phyloP scores from a whole-genome alignment of 768 basidiomycete genomes.

The Leccinum pellstonianum region DNA sequence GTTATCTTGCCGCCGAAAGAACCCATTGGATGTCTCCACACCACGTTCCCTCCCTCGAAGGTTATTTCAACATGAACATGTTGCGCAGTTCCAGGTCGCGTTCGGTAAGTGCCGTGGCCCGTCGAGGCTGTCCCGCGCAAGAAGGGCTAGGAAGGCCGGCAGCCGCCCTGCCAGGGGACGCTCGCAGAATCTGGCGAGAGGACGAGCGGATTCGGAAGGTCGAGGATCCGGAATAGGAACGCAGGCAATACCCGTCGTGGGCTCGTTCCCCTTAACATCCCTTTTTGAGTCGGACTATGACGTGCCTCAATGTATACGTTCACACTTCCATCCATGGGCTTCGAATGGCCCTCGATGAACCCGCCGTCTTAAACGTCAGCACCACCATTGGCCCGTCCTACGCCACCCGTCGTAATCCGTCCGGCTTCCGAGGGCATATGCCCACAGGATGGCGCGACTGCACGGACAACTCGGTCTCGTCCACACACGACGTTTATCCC shows the following conservation, averaged over 20 bases:
- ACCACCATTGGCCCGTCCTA: neutral
- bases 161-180: constrained; percentile 7
- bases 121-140: constrained; percentile 15
- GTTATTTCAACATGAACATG: constrained; percentile 22
- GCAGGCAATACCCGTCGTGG: constrained; percentile 10
- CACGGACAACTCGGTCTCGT: neutral
- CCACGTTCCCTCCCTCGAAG: constrained; percentile 34
- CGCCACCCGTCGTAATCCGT: constrained; percentile 14
- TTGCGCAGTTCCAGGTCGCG: neutral
- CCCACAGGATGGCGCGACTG: constrained; percentile 11
- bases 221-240: constrained; percentile 7
- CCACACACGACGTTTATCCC: constrained; percentile 1
- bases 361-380: constrained; percentile 10
- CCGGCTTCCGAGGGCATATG: constrained; percentile 9
- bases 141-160: constrained; percentile 2
- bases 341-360: constrained; percentile 23
- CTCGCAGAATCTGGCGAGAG: constrained; percentile 15
- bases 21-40: constrained; percentile 25
- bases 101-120: constrained; percentile 25
- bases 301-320: constrained; percentile 17
- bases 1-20: constrained; percentile 22
- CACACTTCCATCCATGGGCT: constrained; percentile 15
- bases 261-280: constrained; percentile 15
- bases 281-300: constrained; percentile 15
- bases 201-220: constrained; percentile 21